These are phyloP conservation scores for Rhododendron ovatum DNA, from an alignment of 148 eudicot species.

Conservation along the genomic window DNA sequence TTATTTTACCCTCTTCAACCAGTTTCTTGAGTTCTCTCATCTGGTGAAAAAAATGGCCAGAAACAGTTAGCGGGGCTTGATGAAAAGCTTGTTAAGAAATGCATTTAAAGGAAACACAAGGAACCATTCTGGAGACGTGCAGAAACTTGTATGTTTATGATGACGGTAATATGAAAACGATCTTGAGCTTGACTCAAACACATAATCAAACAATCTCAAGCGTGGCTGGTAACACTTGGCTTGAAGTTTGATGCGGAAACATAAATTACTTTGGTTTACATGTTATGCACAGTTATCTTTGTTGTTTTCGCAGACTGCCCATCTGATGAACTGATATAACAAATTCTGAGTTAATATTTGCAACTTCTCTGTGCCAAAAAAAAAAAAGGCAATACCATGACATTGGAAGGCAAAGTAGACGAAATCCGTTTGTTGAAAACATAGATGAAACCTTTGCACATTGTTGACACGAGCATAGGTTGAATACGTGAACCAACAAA, in stretches of 20 bases:
- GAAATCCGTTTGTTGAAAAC: background rate
- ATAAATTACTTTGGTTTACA: background rate
- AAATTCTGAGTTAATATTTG: background rate
- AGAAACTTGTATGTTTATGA: background rate
- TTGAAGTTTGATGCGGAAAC: background rate
- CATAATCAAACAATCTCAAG: background rate
- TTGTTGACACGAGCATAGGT: background rate
- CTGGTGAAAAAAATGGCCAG: background rate
- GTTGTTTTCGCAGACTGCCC: background rate
- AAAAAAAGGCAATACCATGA: background rate
- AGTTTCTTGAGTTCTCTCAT: conserved; percentile 19
- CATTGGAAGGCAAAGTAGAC: background rate
- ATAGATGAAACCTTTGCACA: background rate
- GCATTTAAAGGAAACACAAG: background rate
- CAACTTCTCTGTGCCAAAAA: background rate
- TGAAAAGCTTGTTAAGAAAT: background rate
- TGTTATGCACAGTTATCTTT: background rate
- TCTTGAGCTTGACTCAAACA: background rate
- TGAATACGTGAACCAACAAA: background rate
- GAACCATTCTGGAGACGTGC: background rate
- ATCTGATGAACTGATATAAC: background rate
- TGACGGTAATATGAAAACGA: background rate
- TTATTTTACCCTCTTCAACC: conserved; percentile 17
- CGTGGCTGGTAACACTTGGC: background rate
- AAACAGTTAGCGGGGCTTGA: background rate